Evolutionary conservation across 2,329 filamentous ascomycete genomes (phyloP), one percentile per base, ranked within the genome.

Genomic region (Colletotrichum cuscutae): DNA sequence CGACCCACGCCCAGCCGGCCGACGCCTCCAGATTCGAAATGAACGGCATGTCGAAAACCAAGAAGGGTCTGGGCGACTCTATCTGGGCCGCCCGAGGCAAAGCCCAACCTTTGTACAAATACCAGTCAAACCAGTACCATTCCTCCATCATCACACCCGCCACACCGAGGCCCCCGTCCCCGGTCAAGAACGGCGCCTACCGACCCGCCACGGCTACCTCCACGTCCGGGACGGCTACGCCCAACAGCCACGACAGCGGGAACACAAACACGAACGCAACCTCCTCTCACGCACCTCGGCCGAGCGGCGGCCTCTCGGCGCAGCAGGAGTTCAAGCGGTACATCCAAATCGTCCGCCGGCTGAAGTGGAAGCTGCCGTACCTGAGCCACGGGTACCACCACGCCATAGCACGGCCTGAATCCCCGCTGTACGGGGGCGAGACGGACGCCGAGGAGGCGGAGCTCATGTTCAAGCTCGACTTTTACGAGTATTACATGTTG

Each of bases 381-480:
- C 83, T 92, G 37, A 86, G 87, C n/a, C 80, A 83, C 64, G 89
- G 86, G 2, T 92, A 92, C 77, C 80, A 80, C n/a, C 82, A 85
- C 1, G 89, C 90, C 0, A 82, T 83, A 28, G 79, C 82, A 46
- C 60, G 53, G 46, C 68, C 72, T 15, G 70, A 65, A 5, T 83
- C 83, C 6, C 70, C 79, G 1, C 77, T 79, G 1, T 79, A 76
- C 42, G 81, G 78, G 53, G 83, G 85, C 57, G 76, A 81, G 0
- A 77, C 78, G 24, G 79, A 80, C 28, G 68, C 77, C n/a, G 76
- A 78, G 8, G 86, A 89, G 75, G 88, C 88, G 0, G 90, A 92
- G 80, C 86, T 89, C 19, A 94, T 94, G 86, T 94, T 94, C 84
- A 94, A 94, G 80, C 86, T 94, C 8, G 93, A 94, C 78, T 95